Base-by-base conservation (phyloP, 805 yeast species). In the Kodamaea neixiangensis region DNA sequence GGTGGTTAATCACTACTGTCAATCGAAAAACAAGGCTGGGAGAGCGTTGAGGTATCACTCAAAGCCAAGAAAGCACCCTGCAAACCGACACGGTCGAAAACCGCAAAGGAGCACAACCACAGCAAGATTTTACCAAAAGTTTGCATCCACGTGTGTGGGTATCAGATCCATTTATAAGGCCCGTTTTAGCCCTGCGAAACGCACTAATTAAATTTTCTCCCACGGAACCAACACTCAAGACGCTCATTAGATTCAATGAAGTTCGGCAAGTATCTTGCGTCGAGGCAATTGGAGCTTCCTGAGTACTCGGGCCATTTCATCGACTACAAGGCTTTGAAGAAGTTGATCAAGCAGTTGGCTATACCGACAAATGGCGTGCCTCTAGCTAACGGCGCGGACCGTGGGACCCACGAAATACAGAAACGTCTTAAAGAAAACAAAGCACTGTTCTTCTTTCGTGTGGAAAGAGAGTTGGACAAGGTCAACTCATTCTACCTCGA, bases 271-370 rank as follows among this genome's bases (percentile, higher is more conserved):
- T 89, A 90, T 64, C 77, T 94, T 65, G 98, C 96, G 56, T 87
- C 96, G 40, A 83, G 97, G 65, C 97, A 91, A 71, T 77, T 94
- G 58, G 97, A 93, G 68, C 76, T 93, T 52, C 98, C 98, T 9
- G 99, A 94, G 68, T 94, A 94, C 67, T 84, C 96, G 46, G 91
- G 93, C 35, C 87, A 89, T 65, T 94, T 93, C 73, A 93, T 94
- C 64, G 91, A 94, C 72, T 94, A 94, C 71, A 94, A 94, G 73
- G 94, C 93, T 3, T 74, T 93, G 52, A 93, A 93, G 68, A 94
- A 93, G 77, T 79, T 92, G 58, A 93, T 93, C 63, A 93, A 93
- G 68, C 86, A 87, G 44, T 73, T 93, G 43, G 87, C 89, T 3
- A 76, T 66, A 48, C 74, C 77, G 31, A 59, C 72, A 13, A 58